Evolutionary conservation across 495 filamentous ascomycete species (phyloP), one percentile per base, ranked within the genome.

Genomic region (Geopyxis carbonaria): DNA sequence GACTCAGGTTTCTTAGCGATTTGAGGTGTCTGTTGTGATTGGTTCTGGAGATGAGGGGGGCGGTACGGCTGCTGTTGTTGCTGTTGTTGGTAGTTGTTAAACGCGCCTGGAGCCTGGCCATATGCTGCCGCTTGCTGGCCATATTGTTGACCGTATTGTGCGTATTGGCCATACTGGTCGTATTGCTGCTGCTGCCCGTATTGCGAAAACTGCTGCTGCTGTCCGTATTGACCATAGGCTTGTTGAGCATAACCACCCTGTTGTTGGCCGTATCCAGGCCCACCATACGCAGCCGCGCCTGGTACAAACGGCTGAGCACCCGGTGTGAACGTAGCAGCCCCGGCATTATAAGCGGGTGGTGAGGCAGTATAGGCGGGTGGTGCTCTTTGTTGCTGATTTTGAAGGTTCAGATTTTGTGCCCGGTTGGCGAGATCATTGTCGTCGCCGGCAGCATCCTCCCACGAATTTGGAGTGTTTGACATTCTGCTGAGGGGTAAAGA

Each of bases 401-500:
- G 72, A 28, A 85, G 57, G 48, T 82, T 83, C 58, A 81, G 67
- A 51, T 80, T 76, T 46, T 75, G 68, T 59, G 87, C 75, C 6
- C 76, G 61, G 60, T 84, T 85, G 40, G 81, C 73, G 46, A 93
- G 73, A 47, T 79, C 73, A 43, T 89, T 80, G 38, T 93, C 80
- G 64, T 92, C 81, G 33, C 73, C 77, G 25, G 82, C 74, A 56
- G 84, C 89, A 49, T 97, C 83, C 64, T 97, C 89, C 89, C 89
- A 97, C 14, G 80, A 87, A 44, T 92, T 83, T 32, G 82, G 76
- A 25, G 66, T 64, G 33, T 36, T 36, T 22, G 33, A 36, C 33
- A 36, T 36, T n/a, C n/a, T n/a, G n/a, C n/a, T n/a, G n/a, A n/a
- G n/a, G n/a, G n/a, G n/a, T n/a, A n/a, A n/a, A n/a, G n/a, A n/a